phyloP scores from a whole-genome alignment of 306 rosid genomes.

The Adenanthera pavonina region DNA sequence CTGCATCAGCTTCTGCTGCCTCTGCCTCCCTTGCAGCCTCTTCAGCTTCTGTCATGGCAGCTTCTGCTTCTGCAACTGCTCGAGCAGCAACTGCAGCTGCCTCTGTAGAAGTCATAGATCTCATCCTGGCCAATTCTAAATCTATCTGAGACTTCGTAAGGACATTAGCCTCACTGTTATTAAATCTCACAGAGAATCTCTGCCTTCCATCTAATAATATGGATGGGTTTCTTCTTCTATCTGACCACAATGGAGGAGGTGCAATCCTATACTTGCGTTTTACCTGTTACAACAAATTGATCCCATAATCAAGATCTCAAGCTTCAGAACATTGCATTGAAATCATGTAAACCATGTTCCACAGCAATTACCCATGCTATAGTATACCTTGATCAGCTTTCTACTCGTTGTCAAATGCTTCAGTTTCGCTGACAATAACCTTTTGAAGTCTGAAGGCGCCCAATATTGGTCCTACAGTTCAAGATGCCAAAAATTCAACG shows the following conservation, averaged over 20 bases:
- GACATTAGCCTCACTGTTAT: conserved; percentile 52
- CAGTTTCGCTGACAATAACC: conserved; percentile 73
- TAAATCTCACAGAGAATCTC: conserved; percentile 53
- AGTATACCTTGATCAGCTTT: conserved; percentile 81
- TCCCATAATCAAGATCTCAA: conserved; percentile 22
- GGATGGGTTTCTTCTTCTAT: conserved; percentile 63
- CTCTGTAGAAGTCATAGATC: conserved; percentile 79
- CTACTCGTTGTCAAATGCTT: conserved; percentile 76
- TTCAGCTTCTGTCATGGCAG: conserved; percentile 89
- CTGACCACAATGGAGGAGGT: conserved; percentile 50
- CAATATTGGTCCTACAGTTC: conserved; percentile 80
- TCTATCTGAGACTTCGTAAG: conserved; percentile 75
- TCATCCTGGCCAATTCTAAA: conserved; percentile 72
- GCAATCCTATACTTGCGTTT: conserved; percentile 86
- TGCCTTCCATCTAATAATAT: conserved; percentile 64
- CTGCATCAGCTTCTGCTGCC: conserved; percentile 96
- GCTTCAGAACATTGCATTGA: not conserved
- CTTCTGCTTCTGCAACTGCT: conserved; percentile 92
- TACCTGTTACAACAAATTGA: conserved; percentile 67
- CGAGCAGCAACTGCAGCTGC: conserved; percentile 85
- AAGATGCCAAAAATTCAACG: conserved; percentile 38
- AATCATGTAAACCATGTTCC: conserved; percentile 14
- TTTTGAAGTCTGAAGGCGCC: conserved; percentile 86
- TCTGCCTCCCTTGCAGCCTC: conserved; percentile 91
- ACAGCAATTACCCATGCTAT: conserved; percentile 11